These are phyloP conservation scores for Serendipita sp. DNA, from an alignment of 1,284 basidiomycete genomes.

Conservation along the genomic window DNA sequence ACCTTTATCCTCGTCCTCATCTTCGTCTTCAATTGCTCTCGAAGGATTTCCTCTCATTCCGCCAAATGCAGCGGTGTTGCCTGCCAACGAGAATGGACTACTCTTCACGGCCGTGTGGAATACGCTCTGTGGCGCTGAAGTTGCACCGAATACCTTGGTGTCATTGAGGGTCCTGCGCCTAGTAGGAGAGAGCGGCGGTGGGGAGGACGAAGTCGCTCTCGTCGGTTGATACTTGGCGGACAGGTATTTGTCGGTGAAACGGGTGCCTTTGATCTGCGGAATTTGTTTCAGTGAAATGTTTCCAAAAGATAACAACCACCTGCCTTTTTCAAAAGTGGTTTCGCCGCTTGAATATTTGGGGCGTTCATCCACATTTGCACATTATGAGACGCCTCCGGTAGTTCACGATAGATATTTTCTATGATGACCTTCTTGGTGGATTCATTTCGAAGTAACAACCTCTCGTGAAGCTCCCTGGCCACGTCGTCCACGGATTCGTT, in stretches of 20 bases:
- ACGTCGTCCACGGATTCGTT: slow-evolving; percentile 94
- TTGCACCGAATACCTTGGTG: slow-evolving; percentile 78
- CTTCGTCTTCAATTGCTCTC: slow-evolving; percentile 32
- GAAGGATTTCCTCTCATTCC: slow-evolving; percentile 36
- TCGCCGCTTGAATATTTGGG: slow-evolving; percentile 57
- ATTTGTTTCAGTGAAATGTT: slow-evolving; percentile 6
- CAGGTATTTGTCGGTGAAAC: slow-evolving; percentile 90
- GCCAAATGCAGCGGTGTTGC: slow-evolving; percentile 67
- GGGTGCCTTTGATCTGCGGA: slow-evolving; percentile 68
- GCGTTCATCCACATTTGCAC: slow-evolving; percentile 76
- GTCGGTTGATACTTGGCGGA: slow-evolving; percentile 49
- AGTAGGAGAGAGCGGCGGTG: slow-evolving; percentile 33
- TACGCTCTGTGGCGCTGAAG: slow-evolving; percentile 44
- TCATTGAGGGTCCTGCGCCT: slow-evolving; percentile 51
- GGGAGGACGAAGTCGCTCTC: slow-evolving; percentile 27
- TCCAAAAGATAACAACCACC: too few relatives aligned
- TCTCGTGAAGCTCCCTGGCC: slow-evolving; percentile 83
- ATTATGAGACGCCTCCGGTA: slow-evolving; percentile 79
- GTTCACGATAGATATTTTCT: slow-evolving; percentile 90
- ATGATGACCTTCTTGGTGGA: slow-evolving; percentile 93
- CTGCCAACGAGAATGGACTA: slow-evolving; percentile 64
- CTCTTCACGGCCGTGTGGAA: slow-evolving; percentile 67
- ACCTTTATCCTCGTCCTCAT: slow-evolving; percentile 45
- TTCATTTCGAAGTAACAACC: slow-evolving; percentile 81
- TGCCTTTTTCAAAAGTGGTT: slow-evolving; percentile 69